A percentile compares a stretch with the other conserved stretches of the same genome.
Evolutionary conservation across 305 asterid species (phyloP).

Genomic region (Ilex paraguariensis): DNA sequence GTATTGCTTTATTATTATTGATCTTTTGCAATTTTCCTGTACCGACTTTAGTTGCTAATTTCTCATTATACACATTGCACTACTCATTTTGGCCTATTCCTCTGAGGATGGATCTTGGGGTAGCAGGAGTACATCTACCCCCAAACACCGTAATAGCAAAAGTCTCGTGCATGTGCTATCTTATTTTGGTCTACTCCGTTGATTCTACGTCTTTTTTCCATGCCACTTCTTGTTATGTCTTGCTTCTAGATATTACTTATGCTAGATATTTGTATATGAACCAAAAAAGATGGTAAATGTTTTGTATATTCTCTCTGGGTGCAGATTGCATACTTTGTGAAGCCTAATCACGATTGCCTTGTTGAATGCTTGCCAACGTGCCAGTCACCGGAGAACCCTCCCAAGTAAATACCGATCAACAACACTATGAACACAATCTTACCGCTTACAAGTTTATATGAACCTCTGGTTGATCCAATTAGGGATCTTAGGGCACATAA

Average conservation of each 20-base stretch:
- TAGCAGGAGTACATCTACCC: too few relatives aligned
- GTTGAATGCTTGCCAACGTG: constrained; percentile 83
- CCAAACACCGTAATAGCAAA: background rate
- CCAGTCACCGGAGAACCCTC: constrained; percentile 72
- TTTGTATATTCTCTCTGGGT: background rate
- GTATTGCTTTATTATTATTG: too few relatives aligned
- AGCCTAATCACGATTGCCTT: constrained; percentile 63
- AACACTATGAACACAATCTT: too few relatives aligned
- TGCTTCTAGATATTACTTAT: background rate
- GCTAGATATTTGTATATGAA: background rate
- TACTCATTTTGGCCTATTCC: too few relatives aligned
- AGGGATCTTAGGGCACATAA: background rate
- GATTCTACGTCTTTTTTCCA: too few relatives aligned
- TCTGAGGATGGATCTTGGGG: too few relatives aligned
- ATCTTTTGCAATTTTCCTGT: too few relatives aligned
- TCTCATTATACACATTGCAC: too few relatives aligned
- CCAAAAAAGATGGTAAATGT: background rate
- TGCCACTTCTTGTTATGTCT: background rate
- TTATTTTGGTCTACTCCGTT: too few relatives aligned
- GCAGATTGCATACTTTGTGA: constrained; percentile 74
- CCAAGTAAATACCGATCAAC: constrained; percentile 41
- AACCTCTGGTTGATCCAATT: background rate
- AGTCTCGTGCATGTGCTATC: too few relatives aligned
- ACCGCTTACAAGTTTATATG: background rate
- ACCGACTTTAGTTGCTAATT: too few relatives aligned